These are phyloP conservation scores for Metarhizium sp. DNA, from an alignment of 2,329 filamentous ascomycete species.

Conservation along the genomic window DNA sequence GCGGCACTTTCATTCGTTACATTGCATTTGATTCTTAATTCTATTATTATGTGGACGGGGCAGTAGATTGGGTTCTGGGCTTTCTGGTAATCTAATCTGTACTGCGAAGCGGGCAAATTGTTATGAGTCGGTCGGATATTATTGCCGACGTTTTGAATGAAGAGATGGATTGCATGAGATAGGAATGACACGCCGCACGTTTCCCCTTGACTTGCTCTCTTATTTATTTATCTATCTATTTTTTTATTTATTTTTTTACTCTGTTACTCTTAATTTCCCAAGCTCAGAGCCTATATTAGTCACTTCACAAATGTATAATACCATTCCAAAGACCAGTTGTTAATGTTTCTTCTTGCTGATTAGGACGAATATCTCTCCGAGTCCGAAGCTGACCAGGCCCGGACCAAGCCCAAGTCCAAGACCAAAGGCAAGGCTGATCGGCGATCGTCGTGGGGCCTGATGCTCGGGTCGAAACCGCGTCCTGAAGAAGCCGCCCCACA, in stretches of 20 bases:
- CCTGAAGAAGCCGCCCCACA: constrained; percentile 13
- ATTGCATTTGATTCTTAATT: constrained; percentile 8
- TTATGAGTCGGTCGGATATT: constrained; percentile 16
- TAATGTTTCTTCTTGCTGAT: constrained; percentile 18
- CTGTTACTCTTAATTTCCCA: neutral
- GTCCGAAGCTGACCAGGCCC: constrained; percentile 16
- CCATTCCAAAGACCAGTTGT: constrained; percentile 18
- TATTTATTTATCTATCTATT: neutral
- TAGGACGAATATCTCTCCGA: constrained; percentile 27
- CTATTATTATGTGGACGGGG: neutral
- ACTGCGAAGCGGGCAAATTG: constrained; percentile 10
- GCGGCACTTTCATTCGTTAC: neutral
- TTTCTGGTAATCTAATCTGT: neutral
- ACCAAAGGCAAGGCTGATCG: constrained; percentile 27
- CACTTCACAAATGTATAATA: constrained; percentile 11
- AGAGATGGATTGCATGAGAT: constrained; percentile 28
- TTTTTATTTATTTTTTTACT: neutral
- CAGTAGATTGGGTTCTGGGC: neutral
- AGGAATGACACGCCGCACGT: constrained; percentile 31
- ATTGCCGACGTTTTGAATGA: constrained; percentile 3
- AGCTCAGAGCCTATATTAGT: neutral
- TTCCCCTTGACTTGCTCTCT: constrained; percentile 3
- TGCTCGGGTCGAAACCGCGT: constrained; percentile 12
- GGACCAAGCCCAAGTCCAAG: constrained; percentile 20
- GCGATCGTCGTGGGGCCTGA: constrained; percentile 35